Conservation (phyloP, 495 filamentous ascomycete genomes). For the Glarea lozoyensis region DNA sequence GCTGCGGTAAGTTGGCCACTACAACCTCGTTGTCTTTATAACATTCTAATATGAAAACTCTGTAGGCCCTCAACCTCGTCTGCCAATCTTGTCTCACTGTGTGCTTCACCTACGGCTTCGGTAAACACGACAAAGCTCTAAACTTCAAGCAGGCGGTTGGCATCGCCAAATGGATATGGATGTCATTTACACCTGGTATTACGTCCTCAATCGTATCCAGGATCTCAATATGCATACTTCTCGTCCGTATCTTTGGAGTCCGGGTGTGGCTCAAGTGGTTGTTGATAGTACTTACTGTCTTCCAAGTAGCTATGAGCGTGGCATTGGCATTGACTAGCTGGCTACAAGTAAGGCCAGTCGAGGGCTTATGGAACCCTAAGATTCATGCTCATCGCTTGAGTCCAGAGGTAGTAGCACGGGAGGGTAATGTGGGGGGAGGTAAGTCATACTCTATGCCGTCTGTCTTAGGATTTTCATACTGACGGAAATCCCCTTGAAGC, state of each 20-base stretch:
- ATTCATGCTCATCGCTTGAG: too few relatives aligned
- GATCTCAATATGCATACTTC: conserved; percentile 14
- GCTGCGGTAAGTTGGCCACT: neutral
- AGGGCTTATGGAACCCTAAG: neutral
- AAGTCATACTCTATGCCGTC: too few relatives aligned
- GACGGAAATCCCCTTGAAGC: too few relatives aligned
- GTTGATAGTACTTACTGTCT: conserved; percentile 4
- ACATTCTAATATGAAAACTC: neutral
- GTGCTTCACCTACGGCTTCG: neutral
- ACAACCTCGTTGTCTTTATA: neutral
- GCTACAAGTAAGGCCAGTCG: neutral
- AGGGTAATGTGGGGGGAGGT: too few relatives aligned
- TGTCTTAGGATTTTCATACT: too few relatives aligned
- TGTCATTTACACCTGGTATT: neutral
- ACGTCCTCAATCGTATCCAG: conserved; percentile 2
- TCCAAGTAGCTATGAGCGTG: neutral
- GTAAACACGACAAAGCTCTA: neutral
- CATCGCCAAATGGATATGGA: neutral
- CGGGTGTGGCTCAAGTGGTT: conserved; percentile 14
- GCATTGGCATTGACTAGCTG: neutral
- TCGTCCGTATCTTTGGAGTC: conserved; percentile 13
- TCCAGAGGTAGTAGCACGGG: too few relatives aligned
- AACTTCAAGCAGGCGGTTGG: neutral
- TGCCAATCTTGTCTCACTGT: neutral
- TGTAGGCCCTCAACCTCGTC: neutral